Evolutionary conservation across 345 rosid genomes (phyloP), one percentile per base, ranked within the genome.

Genomic region (Eucalyptus sideroxylon): DNA sequence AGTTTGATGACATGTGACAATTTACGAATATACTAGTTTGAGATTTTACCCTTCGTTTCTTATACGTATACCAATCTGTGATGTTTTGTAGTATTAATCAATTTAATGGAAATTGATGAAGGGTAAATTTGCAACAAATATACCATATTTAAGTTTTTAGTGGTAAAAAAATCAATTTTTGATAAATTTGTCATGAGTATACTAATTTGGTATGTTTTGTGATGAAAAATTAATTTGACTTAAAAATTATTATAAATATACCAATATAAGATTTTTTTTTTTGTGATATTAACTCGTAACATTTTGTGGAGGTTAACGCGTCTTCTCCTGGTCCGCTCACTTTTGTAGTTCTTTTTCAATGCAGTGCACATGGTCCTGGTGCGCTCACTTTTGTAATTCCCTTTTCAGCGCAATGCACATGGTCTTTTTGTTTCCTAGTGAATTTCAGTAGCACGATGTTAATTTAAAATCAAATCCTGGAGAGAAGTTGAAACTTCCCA

Each of bases 1-100:
- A 53, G 5, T 53, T 53, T 21, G 4, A 53, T 21, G 1, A 8
- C 5, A 0, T 53, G 0, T 8, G 1, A 4, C 0, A 8, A 0
- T 19, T 19, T 0, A 7, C 5, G 2, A 0, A 53, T 53, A 53
- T 53, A 3, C 0, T 0, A 0, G 0, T 53, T 53, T 53, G 5
- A 53, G 26, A 53, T 53, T 53, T 53, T 53, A 53, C 11, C 2
- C 0, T 3, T 8, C 2, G 0, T 53, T 53, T 53, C 24, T 53
- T 53, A 53, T 3, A 8, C 23, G 2, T 53, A 8, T 53, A 19
- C 0, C 2, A 4, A 0, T 53, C 21, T 53, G 59, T 21, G 26
- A 53, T 53, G 1, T 53, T 53, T 53, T 19, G 24, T 53, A 21
- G 11, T 53, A 53, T 53, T 53, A 53, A 53, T 53, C 11, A 4